phyloP scores from a whole-genome alignment of 1,139 yeast genomes.

The Ashbya aceris region DNA sequence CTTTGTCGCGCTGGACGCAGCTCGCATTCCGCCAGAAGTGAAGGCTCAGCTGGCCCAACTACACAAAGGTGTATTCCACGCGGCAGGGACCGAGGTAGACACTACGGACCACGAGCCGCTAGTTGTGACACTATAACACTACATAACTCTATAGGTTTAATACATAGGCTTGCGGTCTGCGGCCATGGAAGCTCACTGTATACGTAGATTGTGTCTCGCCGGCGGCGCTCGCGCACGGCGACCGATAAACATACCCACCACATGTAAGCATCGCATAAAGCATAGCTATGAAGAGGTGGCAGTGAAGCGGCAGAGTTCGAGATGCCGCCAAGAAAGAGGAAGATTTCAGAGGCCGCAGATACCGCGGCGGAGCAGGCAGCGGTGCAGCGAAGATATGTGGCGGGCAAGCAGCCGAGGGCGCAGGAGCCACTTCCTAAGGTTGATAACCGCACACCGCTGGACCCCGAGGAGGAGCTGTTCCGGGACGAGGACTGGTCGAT shows the following conservation, averaged over 20 bases:
- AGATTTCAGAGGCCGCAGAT: slow-evolving; percentile 15
- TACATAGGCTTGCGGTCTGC: too few species aligned
- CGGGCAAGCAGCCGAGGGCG: slow-evolving; percentile 28
- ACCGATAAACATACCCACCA: too few species aligned
- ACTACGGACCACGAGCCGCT: neutral
- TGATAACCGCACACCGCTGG: slow-evolving; percentile 23
- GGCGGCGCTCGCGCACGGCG: too few species aligned
- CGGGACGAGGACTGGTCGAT: slow-evolving; percentile 25
- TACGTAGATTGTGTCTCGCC: too few species aligned
- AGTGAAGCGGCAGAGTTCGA: neutral
- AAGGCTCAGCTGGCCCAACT: neutral
- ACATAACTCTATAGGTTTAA: neutral
- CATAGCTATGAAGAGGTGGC: too few species aligned
- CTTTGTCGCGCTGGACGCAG: slow-evolving; percentile 9
- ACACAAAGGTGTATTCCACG: slow-evolving; percentile 1
- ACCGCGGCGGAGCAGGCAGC: slow-evolving; percentile 10
- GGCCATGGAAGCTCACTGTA: too few species aligned
- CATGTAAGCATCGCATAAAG: too few species aligned
- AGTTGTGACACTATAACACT: slow-evolving; percentile 1
- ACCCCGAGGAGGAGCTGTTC: slow-evolving; percentile 25
- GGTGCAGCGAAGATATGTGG: slow-evolving; percentile 15
- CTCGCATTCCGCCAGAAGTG: neutral
- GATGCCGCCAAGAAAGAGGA: slow-evolving; percentile 25
- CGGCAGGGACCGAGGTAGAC: neutral
- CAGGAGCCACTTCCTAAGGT: slow-evolving; percentile 17